phyloP scores from a whole-genome alignment of 2,329 filamentous ascomycete genomes.

The Monilinia fructicola region DNA sequence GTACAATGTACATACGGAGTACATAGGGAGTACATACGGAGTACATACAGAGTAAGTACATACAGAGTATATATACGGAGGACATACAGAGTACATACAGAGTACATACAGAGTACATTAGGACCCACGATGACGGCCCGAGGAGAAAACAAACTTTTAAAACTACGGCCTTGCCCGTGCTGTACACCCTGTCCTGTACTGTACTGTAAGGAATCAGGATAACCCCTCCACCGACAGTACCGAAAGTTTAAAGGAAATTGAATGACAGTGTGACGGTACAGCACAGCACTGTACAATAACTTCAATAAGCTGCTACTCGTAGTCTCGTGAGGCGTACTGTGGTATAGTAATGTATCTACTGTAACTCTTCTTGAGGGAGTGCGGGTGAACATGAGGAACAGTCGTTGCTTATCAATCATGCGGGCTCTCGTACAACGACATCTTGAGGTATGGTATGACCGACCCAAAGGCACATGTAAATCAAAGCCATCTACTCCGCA shows the following conservation, averaged over 20 bases:
- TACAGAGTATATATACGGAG: no score
- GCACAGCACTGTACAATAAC: no score
- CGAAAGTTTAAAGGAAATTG: conserved; percentile 12
- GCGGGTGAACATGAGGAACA: neutral
- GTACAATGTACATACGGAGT: no score
- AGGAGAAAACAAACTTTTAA: neutral
- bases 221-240: neutral
- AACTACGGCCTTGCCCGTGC: neutral
- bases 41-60: no score
- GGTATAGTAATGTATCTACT: neutral
- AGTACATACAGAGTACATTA: no score
- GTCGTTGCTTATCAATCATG: neutral
- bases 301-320: neutral
- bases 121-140: neutral
- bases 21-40: no score
- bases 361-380: neutral
- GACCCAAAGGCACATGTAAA: neutral
- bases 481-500: neutral
- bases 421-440: neutral
- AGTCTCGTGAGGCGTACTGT: no score
- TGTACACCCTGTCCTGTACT: no score
- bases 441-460: neutral
- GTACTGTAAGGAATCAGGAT: no score
- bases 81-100: no score
- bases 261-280: neutral